A percentile compares a stretch with the other conserved stretches of the same genome.
Evolutionary conservation across 169 alveolate genomes (phyloP).

Genomic region (Plasmodium billcollinsi): DNA sequence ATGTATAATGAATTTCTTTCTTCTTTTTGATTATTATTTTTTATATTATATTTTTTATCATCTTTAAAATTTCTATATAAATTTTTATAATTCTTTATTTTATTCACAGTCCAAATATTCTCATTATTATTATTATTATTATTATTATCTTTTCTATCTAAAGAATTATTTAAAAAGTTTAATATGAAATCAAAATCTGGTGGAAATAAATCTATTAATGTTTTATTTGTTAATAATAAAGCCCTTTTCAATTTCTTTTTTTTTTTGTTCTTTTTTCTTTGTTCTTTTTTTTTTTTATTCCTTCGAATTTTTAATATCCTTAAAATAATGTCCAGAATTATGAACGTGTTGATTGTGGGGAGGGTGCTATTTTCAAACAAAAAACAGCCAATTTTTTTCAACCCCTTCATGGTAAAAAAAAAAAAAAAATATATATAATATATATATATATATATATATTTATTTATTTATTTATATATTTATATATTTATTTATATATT

Average conservation of each 20-base stretch:
- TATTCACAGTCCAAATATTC: slow-evolving; percentile 20
- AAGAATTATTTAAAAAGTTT: background rate
- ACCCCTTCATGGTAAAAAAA: too few species aligned
- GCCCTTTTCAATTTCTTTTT: background rate
- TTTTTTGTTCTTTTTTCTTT: background rate
- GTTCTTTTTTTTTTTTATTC: background rate
- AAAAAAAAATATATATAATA: background rate
- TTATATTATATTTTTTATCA: too few species aligned
- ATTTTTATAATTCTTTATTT: slow-evolving; percentile 27
- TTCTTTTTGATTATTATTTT: background rate
- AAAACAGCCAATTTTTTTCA: slow-evolving; percentile 17
- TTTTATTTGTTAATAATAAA: slow-evolving; percentile 35
- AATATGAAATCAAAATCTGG: slow-evolving; percentile 35
- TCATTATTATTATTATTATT: background rate
- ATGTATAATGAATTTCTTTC: background rate
- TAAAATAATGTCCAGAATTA: slow-evolving; percentile 16
- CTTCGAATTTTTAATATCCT: slow-evolving; percentile 13
- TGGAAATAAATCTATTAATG: slow-evolving; percentile 28
- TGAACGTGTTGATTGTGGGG: slow-evolving; percentile 34
- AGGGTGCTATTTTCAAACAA: slow-evolving; percentile 26
- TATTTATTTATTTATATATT: too few species aligned
- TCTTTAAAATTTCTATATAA: background rate
- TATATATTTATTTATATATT: too few species aligned
- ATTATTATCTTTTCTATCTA: background rate
- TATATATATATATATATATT: too few species aligned